These are phyloP conservation scores for Musa itinerans DNA, from an alignment of 176 grass and related monocot species.

Conservation along the genomic window DNA sequence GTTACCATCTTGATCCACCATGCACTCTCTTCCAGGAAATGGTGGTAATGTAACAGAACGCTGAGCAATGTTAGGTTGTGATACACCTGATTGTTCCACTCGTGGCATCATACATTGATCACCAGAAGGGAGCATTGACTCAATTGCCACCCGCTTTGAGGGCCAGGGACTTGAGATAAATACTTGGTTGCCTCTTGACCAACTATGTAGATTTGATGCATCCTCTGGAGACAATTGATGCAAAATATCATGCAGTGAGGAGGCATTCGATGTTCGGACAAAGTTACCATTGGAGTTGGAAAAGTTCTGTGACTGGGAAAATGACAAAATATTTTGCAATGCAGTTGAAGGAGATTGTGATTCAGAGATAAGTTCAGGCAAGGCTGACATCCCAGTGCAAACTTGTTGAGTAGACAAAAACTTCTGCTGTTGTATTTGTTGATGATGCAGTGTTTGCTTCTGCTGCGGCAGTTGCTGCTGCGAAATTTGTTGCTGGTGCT, in stretches of 20 bases:
- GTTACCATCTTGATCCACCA: conserved; percentile 53
- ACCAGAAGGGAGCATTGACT: conserved; percentile 43
- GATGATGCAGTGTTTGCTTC: conserved; percentile 42
- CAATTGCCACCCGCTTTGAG: conserved; percentile 55
- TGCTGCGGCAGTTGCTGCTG: conserved; percentile 37
- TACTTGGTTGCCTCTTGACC: conserved; percentile 47
- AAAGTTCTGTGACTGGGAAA: conserved; percentile 53
- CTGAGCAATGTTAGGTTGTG: conserved; percentile 37
- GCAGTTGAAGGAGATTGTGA: conserved; percentile 34
- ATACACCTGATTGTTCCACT: conserved; percentile 46
- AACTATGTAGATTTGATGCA: conserved; percentile 33
- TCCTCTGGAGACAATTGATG: conserved; percentile 48
- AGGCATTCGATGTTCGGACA: conserved; percentile 34
- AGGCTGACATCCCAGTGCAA: conserved; percentile 30
- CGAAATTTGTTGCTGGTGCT: conserved; percentile 12
- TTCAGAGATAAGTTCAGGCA: conserved; percentile 32
- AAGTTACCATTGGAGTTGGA: conserved; percentile 38
- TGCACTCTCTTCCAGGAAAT: conserved; percentile 55
- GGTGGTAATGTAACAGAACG: conserved; percentile 37
- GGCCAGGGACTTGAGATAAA: conserved; percentile 50
- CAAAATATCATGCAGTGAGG: conserved; percentile 36
- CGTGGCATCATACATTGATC: conserved; percentile 26
- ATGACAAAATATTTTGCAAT: conserved; percentile 34
- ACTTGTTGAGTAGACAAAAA: conserved; percentile 37
- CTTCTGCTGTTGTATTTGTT: conserved; percentile 50